A percentile compares a stretch with the other conserved stretches of the same genome.
Evolutionary conservation across 2,329 filamentous ascomycete species (phyloP).

Genomic region (Cytospora piceicola): DNA sequence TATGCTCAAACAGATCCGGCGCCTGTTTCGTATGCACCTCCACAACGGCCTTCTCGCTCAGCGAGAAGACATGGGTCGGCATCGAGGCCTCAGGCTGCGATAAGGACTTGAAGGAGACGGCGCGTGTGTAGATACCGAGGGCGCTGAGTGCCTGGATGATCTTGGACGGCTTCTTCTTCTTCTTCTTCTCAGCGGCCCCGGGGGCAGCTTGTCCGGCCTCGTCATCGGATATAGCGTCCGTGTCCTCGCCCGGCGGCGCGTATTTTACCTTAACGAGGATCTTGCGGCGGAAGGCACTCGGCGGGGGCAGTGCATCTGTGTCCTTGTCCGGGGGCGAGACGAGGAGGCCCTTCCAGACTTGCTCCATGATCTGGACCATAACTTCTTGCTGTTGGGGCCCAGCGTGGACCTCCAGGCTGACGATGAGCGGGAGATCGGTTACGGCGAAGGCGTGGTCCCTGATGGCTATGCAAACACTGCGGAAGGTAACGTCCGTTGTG

Average conservation of each 20-base stretch:
- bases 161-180: constrained; percentile 56
- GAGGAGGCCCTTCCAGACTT: constrained; percentile 77
- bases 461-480: constrained; percentile 82
- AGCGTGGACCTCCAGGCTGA: constrained; percentile 93
- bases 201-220: constrained; percentile 42
- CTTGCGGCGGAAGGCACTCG: constrained; percentile 71
- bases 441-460: constrained; percentile 75
- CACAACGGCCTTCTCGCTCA: constrained; percentile 67
- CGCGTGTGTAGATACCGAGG: constrained; percentile 81
- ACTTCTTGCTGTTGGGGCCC: constrained; percentile 77
- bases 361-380: constrained; percentile 91
- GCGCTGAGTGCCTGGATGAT: constrained; percentile 75
- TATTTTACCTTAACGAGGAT: constrained; percentile 87
- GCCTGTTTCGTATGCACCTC: constrained; percentile 57
- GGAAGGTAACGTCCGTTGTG: constrained; percentile 85
- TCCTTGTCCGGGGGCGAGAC: constrained; percentile 59
- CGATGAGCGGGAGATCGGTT: constrained; percentile 83
- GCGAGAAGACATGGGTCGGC: constrained; percentile 71
- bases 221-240: constrained; percentile 39
- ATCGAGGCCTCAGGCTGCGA: constrained; percentile 70
- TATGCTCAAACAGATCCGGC: constrained; percentile 73
- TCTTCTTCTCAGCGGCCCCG: constrained; percentile 47
- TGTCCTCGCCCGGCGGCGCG: constrained; percentile 46
- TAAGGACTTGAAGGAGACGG: constrained; percentile 80
- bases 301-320: constrained; percentile 62